Conservation (phyloP, 805 yeast genomes). For the Nakazawaea laoshanensis region DNA sequence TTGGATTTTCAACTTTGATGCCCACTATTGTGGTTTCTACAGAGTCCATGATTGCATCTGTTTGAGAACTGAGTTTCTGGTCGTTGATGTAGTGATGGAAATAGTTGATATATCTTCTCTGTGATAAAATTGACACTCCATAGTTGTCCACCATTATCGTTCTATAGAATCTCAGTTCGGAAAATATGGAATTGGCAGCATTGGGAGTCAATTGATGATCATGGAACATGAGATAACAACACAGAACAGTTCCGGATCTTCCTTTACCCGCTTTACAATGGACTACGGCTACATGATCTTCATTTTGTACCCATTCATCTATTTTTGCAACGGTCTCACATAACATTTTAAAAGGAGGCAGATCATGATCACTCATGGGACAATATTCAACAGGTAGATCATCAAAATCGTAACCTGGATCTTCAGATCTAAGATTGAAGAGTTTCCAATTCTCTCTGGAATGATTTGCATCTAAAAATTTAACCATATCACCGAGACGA, state of each 20-base stretch:
- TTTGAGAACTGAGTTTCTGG: background rate
- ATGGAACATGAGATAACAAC: slow-evolving; percentile 59
- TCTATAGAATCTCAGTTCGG: slow-evolving; percentile 30
- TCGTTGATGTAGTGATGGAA: slow-evolving; percentile 19
- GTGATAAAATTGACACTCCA: slow-evolving; percentile 71
- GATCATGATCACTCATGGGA: slow-evolving; percentile 74
- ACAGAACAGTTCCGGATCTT: slow-evolving; percentile 69
- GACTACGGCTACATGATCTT: slow-evolving; percentile 42
- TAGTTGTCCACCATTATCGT: slow-evolving; percentile 22
- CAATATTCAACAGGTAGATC: slow-evolving; percentile 28
- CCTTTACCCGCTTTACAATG: slow-evolving; percentile 95
- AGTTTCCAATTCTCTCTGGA: slow-evolving; percentile 54
- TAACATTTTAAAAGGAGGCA: slow-evolving; percentile 57
- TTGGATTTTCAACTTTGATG: background rate
- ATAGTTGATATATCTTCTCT: slow-evolving; percentile 58
- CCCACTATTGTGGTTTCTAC: background rate
- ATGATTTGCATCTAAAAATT: slow-evolving; percentile 37
- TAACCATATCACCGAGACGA: slow-evolving; percentile 35
- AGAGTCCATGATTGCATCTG: background rate
- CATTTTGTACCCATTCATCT: slow-evolving; percentile 27
- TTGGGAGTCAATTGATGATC: slow-evolving; percentile 24
- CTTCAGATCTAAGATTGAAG: slow-evolving; percentile 64
- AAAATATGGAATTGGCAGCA: slow-evolving; percentile 45
- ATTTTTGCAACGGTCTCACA: slow-evolving; percentile 36
- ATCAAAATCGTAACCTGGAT: slow-evolving; percentile 27